Evolutionary conservation across 257 asterid species (phyloP).

Genomic region (Ligustrum vulgare): DNA sequence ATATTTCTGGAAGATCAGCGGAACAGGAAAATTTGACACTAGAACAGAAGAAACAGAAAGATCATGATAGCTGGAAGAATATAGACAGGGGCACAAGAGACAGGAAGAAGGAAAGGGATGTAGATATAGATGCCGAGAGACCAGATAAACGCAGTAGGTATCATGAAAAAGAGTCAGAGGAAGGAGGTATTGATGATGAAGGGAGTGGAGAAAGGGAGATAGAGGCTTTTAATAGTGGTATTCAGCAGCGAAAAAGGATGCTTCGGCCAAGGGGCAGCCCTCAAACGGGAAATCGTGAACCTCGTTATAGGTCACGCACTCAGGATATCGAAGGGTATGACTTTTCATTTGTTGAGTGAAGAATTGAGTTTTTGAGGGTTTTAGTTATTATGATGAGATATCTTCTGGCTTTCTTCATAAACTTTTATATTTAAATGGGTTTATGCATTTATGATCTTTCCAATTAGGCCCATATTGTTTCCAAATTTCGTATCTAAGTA

Average conservation of each 20-base stretch:
- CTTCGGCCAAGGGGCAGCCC: constrained; percentile 93
- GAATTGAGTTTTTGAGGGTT: constrained; percentile 2
- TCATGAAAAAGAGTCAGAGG: constrained; percentile 80
- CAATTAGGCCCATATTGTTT: constrained; percentile 14
- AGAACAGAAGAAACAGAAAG: constrained; percentile 71
- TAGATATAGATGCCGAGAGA: constrained; percentile 74
- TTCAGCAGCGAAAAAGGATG: constrained; percentile 91
- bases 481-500: constrained; percentile 1
- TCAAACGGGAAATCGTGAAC: constrained; percentile 70
- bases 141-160: constrained; percentile 62
- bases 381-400: constrained; percentile 2
- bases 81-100: constrained; percentile 66
- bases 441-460: not conserved
- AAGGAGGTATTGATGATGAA: constrained; percentile 61
- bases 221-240: constrained; percentile 66
- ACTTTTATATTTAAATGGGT: not conserved
- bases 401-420: constrained; percentile 10
- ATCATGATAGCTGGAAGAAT: constrained; percentile 63
- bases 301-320: constrained; percentile 57
- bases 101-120: constrained; percentile 81
- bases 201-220: constrained; percentile 67
- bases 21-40: constrained; percentile 49
- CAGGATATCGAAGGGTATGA: constrained; percentile 85
- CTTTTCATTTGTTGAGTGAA: constrained; percentile 20
- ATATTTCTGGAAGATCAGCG: constrained; percentile 53